Evolutionary conservation across 208 protist genomes (phyloP).

Genomic region (Porcisia hertigi): DNA sequence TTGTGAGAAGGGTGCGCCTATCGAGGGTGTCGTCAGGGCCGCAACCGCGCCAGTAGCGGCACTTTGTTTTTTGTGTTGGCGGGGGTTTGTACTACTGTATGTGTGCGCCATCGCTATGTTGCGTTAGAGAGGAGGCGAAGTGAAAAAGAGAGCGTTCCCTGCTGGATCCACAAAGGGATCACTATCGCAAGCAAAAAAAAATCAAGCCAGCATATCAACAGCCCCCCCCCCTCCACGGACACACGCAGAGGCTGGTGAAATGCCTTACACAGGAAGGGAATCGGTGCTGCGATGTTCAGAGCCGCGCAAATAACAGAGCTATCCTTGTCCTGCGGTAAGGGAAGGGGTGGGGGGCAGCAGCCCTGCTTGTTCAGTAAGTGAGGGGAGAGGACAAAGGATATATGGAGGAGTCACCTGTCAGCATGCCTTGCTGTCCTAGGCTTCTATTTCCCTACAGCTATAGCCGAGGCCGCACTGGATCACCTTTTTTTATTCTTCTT

Average conservation of each 20-base stretch:
- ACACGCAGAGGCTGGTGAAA: not conserved
- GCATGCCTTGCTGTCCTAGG: not conserved
- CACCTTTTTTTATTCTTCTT: not conserved
- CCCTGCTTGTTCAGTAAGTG: not conserved
- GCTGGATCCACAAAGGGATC: not conserved
- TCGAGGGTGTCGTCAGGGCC: slow-evolving; percentile 2
- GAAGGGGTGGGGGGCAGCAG: not conserved
- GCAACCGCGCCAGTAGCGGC: slow-evolving; percentile 16
- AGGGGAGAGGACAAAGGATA: not conserved
- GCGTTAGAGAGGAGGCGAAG: not conserved
- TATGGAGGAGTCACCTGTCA: not conserved
- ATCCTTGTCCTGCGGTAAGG: not conserved
- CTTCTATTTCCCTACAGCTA: not conserved
- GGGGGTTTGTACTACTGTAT: not conserved
- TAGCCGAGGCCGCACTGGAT: not conserved
- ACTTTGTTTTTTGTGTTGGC: not conserved
- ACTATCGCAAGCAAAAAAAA: not conserved
- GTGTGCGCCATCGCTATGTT: not conserved
- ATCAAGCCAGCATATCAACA: no score
- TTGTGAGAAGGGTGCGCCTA: slow-evolving; percentile 60
- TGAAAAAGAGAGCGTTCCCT: not conserved
- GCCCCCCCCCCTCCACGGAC: no score
- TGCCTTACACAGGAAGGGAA: no score
- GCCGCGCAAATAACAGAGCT: not conserved
- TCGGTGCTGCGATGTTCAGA: not conserved